phyloP scores from a whole-genome alignment of 1,139 yeast species.

The Scheffersomyces insectosa region DNA sequence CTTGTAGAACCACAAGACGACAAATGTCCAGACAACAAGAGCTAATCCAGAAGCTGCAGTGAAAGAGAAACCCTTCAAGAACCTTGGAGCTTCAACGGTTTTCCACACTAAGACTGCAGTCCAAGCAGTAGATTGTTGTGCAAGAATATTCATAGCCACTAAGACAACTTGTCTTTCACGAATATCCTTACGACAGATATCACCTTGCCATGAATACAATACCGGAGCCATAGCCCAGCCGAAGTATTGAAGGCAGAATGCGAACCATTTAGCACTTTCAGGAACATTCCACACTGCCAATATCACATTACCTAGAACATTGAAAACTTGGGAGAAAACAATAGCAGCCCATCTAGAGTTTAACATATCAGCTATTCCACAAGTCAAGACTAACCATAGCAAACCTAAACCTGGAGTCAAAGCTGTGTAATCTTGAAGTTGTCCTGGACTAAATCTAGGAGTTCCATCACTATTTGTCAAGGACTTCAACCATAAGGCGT shows the following conservation, averaged over 20 bases:
- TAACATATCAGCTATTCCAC: slow-evolving; percentile 48
- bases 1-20: slow-evolving; percentile 59
- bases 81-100: slow-evolving; percentile 54
- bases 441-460: slow-evolving; percentile 26
- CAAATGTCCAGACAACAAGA: slow-evolving; percentile 54
- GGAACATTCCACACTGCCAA: slow-evolving; percentile 49
- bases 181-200: slow-evolving; percentile 46
- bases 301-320: slow-evolving; percentile 38
- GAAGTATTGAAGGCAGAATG: slow-evolving; percentile 42
- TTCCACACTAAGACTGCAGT: slow-evolving; percentile 39
- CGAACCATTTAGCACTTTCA: slow-evolving; percentile 48
- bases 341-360: slow-evolving; percentile 59
- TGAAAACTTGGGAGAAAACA: slow-evolving; percentile 48
- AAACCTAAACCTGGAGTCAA: slow-evolving; percentile 55
- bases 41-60: slow-evolving; percentile 54
- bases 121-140: slow-evolving; percentile 47
- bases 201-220: slow-evolving; percentile 46
- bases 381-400: slow-evolving; percentile 43
- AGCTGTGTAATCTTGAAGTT: slow-evolving; percentile 39
- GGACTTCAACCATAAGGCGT: slow-evolving; percentile 40
- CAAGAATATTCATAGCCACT: slow-evolving; percentile 46
- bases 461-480: slow-evolving; percentile 23
- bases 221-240: slow-evolving; percentile 56
- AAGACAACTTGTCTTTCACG: slow-evolving; percentile 45
- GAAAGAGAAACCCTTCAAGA: slow-evolving; percentile 49